A percentile compares a stretch with the other conserved stretches of the same genome.
phyloP scores from a whole-genome alignment of 129 eudicot genomes.

The Arctium lappa region DNA sequence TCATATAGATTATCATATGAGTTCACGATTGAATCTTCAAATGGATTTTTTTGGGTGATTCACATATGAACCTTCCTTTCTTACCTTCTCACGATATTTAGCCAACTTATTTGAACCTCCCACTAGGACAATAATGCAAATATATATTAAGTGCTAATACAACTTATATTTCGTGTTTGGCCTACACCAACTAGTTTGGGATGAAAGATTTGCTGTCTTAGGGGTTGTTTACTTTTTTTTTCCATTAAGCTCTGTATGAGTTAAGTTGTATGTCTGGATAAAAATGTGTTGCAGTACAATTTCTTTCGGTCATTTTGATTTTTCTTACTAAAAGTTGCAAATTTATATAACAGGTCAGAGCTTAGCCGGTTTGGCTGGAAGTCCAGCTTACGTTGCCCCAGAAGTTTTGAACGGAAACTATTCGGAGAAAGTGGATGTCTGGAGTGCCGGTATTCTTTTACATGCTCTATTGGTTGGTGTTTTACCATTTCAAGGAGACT shows the following conservation, averaged over 20 bases:
- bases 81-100: no score
- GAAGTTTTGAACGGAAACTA: conserved; percentile 81
- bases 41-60: no score
- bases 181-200: no score
- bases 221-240: not conserved
- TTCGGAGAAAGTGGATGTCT: conserved; percentile 84
- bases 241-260: not conserved
- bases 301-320: not conserved
- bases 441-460: conserved; percentile 98
- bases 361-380: conserved; percentile 89
- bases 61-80: no score
- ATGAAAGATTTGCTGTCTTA: not conserved
- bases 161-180: no score
- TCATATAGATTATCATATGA: no score
- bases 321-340: not conserved
- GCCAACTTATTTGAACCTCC: no score
- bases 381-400: conserved; percentile 96
- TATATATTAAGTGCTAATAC: no score
- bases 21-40: no score
- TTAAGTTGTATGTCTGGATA: not conserved
- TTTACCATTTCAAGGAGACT: conserved; percentile 88
- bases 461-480: conserved; percentile 86
- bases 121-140: no score
- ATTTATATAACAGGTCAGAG: conserved; percentile 66
- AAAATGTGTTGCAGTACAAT: not conserved